A percentile compares a stretch with the other conserved stretches of the same genome.
Conservation (phyloP, 2,329 filamentous ascomycete species). For the Thelonectria blattea region DNA sequence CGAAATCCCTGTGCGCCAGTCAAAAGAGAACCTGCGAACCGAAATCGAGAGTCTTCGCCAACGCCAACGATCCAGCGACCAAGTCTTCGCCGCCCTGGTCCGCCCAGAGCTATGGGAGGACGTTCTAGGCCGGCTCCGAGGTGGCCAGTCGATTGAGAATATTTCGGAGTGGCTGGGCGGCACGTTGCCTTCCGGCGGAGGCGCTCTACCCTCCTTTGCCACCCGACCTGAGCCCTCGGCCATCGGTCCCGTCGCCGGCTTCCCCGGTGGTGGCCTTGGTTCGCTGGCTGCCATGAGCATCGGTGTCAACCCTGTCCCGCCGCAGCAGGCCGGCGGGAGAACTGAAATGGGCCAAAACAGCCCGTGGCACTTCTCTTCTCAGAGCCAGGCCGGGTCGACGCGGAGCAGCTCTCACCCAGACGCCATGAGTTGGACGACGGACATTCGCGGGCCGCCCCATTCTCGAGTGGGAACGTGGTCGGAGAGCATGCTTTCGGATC, state of each 20-base stretch:
- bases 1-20: conserved; percentile 67
- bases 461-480: conserved; percentile 59
- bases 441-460: conserved; percentile 47
- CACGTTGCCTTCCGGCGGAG: conserved; percentile 41
- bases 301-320: conserved; percentile 39
- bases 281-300: conserved; percentile 42
- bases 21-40: conserved; percentile 65
- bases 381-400: conserved; percentile 54
- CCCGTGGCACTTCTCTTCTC: conserved; percentile 56
- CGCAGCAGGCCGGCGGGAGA: conserved; percentile 41
- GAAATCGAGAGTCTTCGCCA: conserved; percentile 64
- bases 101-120: conserved; percentile 60
- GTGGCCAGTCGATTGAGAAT: conserved; percentile 59
- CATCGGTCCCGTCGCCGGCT: conserved; percentile 37
- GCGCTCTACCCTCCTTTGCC: conserved; percentile 39
- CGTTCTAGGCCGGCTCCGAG: conserved; percentile 58
- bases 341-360: conserved; percentile 52
- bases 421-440: conserved; percentile 53
- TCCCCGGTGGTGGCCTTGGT: conserved; percentile 36
- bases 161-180: conserved; percentile 62
- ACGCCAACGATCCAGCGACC: conserved; percentile 61
- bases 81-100: conserved; percentile 60
- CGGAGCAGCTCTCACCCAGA: conserved; percentile 56
- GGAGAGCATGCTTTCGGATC: conserved; percentile 49
- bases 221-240: conserved; percentile 23